Conservation (phyloP, 306 rosid species). For the Trifolium pratense region DNA sequence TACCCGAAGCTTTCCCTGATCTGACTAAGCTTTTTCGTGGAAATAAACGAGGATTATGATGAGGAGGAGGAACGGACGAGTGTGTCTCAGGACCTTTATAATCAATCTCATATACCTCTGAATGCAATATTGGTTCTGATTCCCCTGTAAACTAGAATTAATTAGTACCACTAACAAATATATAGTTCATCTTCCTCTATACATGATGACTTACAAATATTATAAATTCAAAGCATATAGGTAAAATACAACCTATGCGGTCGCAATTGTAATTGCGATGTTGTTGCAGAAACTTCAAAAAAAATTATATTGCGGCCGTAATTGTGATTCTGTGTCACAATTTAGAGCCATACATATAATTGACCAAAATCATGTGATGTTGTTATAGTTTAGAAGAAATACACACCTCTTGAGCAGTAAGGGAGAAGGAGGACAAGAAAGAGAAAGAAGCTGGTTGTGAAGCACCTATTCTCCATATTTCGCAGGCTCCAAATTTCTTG, state of each 20-base stretch:
- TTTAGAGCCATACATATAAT: no score
- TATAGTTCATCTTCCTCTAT: not conserved
- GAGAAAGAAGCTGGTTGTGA: conserved; percentile 48
- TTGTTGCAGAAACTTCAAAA: no score
- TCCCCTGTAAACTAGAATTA: conserved; percentile 45
- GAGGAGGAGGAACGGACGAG: conserved; percentile 77
- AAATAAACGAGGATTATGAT: conserved; percentile 40
- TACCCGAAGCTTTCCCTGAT: conserved; percentile 32
- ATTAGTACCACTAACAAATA: not conserved
- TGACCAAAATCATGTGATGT: not conserved
- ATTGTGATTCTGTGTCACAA: no score
- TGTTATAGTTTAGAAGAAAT: not conserved
- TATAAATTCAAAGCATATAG: not conserved
- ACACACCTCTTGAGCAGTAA: conserved; percentile 53
- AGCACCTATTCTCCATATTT: conserved; percentile 65
- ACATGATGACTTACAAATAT: not conserved
- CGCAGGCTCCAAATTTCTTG: conserved; percentile 25
- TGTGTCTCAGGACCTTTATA: conserved; percentile 98
- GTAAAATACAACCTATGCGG: no score
- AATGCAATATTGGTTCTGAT: conserved; percentile 45
- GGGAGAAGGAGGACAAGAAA: conserved; percentile 58
- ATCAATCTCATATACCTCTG: conserved; percentile 75
- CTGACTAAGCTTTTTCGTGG: conserved; percentile 32
- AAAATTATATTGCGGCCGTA: no score
- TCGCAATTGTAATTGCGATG: no score